Conservation (phyloP, 2,329 filamentous ascomycete genomes). For the Sporothrix euskadiensis region DNA sequence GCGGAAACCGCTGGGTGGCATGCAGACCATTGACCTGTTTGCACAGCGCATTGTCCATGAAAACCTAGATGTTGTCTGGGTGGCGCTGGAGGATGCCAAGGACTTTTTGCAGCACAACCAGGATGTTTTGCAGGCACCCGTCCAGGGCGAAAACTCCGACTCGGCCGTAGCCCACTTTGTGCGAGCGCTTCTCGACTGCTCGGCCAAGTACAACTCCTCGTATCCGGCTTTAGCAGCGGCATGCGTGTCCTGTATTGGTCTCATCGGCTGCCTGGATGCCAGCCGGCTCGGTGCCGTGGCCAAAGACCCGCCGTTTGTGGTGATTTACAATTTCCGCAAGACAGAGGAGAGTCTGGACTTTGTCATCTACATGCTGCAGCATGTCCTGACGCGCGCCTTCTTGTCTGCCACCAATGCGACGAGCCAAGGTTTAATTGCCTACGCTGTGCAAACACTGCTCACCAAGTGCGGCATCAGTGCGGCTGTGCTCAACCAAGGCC, state of each 20-base stretch:
- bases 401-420: conserved; percentile 84
- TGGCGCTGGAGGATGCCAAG: conserved; percentile 75
- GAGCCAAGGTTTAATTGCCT: conserved; percentile 88
- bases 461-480: conserved; percentile 72
- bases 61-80: conserved; percentile 79
- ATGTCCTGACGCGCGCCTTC: conserved; percentile 88
- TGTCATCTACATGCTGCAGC: conserved; percentile 77
- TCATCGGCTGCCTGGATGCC: conserved; percentile 88
- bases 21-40: conserved; percentile 70
- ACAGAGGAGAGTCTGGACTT: conserved; percentile 81
- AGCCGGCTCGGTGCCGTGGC: conserved; percentile 81
- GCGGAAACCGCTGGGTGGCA: conserved; percentile 64
- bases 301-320: conserved; percentile 78
- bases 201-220: conserved; percentile 72
- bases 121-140: conserved; percentile 73
- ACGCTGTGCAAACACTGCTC: conserved; percentile 89
- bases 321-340: conserved; percentile 81
- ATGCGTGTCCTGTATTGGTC: conserved; percentile 79
- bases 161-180: conserved; percentile 69
- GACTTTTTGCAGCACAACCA: conserved; percentile 73
- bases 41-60: conserved; percentile 75
- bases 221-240: conserved; percentile 68
- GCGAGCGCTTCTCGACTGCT: conserved; percentile 80
- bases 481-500: conserved; percentile 42
- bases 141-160: conserved; percentile 81